Percentiles rank a stretch among this genome's conserved stretches.
Evolutionary conservation across 169 alveolate species (phyloP).

Genomic region (Perkinsus marinus): DNA sequence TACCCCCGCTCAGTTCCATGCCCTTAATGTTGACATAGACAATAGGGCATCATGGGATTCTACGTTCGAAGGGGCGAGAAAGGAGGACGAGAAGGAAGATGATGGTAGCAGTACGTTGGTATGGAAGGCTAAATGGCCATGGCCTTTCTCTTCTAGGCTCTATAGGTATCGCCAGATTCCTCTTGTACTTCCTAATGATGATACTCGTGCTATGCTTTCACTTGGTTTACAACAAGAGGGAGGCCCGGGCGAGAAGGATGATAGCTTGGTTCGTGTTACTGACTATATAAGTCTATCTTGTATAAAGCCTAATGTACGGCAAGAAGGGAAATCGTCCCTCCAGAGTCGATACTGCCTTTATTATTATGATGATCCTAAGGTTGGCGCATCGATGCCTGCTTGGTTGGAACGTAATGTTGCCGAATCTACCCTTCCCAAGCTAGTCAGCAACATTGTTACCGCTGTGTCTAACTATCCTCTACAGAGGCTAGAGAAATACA

Average conservation of each 20-base stretch:
- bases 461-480: neutral
- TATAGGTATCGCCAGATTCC: neutral
- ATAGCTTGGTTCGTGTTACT: neutral
- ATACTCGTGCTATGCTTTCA: neutral
- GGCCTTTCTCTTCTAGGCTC: neutral
- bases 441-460: neutral
- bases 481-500: neutral
- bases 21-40: neutral
- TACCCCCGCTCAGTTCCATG: neutral
- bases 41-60: neutral
- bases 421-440: neutral
- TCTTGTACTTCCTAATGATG: neutral
- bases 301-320: neutral
- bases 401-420: neutral
- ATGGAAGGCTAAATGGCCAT: neutral
- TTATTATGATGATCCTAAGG: neutral
- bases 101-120: neutral
- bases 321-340: neutral
- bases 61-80: neutral
- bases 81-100: neutral
- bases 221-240: neutral
- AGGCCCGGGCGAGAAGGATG: neutral
- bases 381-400: neutral
- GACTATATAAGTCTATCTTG: neutral
- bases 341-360: neutral